Evolutionary conservation across 345 rosid species (phyloP).

Genomic region (Acer campestre): DNA sequence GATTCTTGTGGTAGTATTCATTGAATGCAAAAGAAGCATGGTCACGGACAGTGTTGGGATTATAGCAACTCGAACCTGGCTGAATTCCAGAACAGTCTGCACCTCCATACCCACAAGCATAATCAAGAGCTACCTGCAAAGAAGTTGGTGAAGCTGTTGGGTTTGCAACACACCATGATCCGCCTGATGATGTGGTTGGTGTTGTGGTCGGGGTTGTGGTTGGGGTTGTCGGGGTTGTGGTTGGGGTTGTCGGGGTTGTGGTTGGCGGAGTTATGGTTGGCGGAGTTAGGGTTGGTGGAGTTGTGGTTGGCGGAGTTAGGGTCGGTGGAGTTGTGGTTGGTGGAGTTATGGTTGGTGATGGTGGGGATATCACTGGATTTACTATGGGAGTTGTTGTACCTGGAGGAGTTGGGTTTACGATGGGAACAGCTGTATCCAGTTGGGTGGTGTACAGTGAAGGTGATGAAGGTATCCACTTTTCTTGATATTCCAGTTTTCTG

Average conservation of each 20-base stretch:
- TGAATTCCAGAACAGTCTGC: slow-evolving; percentile 88
- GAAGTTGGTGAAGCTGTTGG: slow-evolving; percentile 75
- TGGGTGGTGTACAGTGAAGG: slow-evolving; percentile 31
- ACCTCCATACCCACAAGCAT: slow-evolving; percentile 95
- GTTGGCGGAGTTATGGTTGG: slow-evolving; percentile 6
- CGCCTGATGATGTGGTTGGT: slow-evolving; percentile 39
- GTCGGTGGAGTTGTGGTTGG: slow-evolving; percentile 31
- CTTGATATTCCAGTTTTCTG: slow-evolving; percentile 25
- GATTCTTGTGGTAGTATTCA: slow-evolving; percentile 93
- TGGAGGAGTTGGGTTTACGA: slow-evolving; percentile 73
- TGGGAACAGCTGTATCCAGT: slow-evolving; percentile 50
- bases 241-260: slow-evolving; percentile 34
- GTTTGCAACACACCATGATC: slow-evolving; percentile 80
- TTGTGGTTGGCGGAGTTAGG: not conserved
- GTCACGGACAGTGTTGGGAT: slow-evolving; percentile 66
- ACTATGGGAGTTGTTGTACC: slow-evolving; percentile 48
- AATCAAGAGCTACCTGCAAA: slow-evolving; percentile 93
- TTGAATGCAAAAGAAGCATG: slow-evolving; percentile 98
- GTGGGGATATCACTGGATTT: slow-evolving; percentile 43
- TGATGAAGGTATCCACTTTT: slow-evolving; percentile 30
- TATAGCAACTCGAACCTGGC: slow-evolving; percentile 69
- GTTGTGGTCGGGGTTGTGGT: slow-evolving; percentile 17
- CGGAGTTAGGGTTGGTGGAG: slow-evolving; percentile 31
- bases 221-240: slow-evolving; percentile 30
- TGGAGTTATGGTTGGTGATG: slow-evolving; percentile 34